A percentile compares a stretch with the other conserved stretches of the same genome.
Conservation (phyloP, 1,284 basidiomycete genomes). For the Malassezia restricta region DNA sequence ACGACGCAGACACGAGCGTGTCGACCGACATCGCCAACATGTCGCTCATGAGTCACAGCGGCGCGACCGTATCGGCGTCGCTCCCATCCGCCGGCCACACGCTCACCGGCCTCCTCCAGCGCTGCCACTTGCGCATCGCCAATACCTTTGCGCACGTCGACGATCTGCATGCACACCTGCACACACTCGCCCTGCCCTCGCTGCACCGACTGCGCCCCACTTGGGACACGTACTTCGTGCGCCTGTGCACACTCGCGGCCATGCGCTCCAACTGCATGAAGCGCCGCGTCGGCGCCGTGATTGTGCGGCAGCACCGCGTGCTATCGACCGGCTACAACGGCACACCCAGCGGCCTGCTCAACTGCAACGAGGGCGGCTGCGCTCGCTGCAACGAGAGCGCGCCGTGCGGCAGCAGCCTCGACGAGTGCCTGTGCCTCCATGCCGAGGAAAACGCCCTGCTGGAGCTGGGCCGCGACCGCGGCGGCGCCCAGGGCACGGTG, state of each 20-base stretch:
- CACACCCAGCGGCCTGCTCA: slow-evolving; percentile 68
- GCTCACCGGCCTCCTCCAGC: slow-evolving; percentile 18
- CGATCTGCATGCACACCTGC: slow-evolving; percentile 57
- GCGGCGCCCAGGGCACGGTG: slow-evolving; percentile 55
- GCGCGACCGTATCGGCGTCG: slow-evolving; percentile 12
- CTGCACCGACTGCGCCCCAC: slow-evolving; percentile 59
- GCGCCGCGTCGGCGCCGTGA: slow-evolving; percentile 78
- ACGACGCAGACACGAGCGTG: neutral
- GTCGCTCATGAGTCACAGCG: neutral
- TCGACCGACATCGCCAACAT: slow-evolving; percentile 4
- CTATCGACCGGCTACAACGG: slow-evolving; percentile 98
- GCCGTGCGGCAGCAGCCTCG: slow-evolving; percentile 52
- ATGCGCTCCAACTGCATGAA: slow-evolving; percentile 60
- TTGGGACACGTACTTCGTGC: slow-evolving; percentile 45
- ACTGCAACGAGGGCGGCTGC: slow-evolving; percentile 46
- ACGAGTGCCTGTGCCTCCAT: slow-evolving; percentile 86
- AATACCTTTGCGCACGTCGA: slow-evolving; percentile 58
- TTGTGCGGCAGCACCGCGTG: slow-evolving; percentile 70
- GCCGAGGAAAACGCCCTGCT: slow-evolving; percentile 96
- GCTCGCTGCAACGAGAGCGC: slow-evolving; percentile 33
- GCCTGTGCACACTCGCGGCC: slow-evolving; percentile 40
- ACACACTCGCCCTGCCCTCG: slow-evolving; percentile 61
- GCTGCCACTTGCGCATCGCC: slow-evolving; percentile 56
- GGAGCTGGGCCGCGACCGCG: slow-evolving; percentile 64
- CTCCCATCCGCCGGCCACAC: slow-evolving; percentile 3